Conservation (phyloP, 2,329 filamentous ascomycete species). For the Colletotrichum destructivum region DNA sequence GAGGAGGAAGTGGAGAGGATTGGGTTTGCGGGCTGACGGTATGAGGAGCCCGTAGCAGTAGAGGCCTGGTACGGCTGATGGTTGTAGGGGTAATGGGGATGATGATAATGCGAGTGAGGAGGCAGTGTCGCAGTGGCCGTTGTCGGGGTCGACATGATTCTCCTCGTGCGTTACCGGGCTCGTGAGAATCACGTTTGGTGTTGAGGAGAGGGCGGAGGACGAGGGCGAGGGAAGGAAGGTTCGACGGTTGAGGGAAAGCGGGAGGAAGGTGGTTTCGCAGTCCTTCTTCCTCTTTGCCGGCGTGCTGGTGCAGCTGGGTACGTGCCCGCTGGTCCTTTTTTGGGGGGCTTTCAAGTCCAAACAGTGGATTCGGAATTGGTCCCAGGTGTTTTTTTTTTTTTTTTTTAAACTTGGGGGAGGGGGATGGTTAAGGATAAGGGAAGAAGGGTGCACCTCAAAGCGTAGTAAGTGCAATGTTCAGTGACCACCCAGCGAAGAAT, state of each 20-base stretch:
- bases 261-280: conserved; percentile 41
- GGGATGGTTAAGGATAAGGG: neutral
- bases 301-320: conserved; percentile 32
- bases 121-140: conserved; percentile 45
- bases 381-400: conserved; percentile 6
- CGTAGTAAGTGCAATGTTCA: conserved; percentile 5
- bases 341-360: conserved; percentile 38
- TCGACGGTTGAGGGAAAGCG: conserved; percentile 29
- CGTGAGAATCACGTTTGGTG: conserved; percentile 42
- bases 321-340: conserved; percentile 33
- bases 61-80: conserved; percentile 63
- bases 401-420: conserved; percentile 16
- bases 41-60: conserved; percentile 55
- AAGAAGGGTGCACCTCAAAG: conserved; percentile 16
- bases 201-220: conserved; percentile 3
- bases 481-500: conserved; percentile 27
- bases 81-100: conserved; percentile 75
- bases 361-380: conserved; percentile 25
- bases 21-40: conserved; percentile 52
- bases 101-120: conserved; percentile 72
- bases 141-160: conserved; percentile 84
- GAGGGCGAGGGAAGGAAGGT: conserved; percentile 37
- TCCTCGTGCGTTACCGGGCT: conserved; percentile 35
- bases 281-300: conserved; percentile 32
- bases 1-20: conserved; percentile 57